phyloP scores from a whole-genome alignment of 1,284 basidiomycete species.

The Vanrija pseudolonga region DNA sequence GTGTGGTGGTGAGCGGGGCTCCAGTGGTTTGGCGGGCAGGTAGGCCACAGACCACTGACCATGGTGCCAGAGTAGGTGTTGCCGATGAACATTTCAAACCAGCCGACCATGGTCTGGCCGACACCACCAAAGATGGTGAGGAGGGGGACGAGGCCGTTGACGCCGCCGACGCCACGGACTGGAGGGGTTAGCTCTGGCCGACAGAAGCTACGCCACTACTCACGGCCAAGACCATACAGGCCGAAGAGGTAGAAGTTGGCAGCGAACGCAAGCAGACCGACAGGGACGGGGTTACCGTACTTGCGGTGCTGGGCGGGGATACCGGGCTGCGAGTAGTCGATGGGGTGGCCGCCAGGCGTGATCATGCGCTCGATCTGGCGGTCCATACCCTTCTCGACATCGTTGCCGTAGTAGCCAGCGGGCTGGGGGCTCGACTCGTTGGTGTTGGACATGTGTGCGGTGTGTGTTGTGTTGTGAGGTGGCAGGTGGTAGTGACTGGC shows the following conservation, averaged over 20 bases:
- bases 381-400: background rate
- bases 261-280: background rate
- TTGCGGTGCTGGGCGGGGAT: constrained; percentile 2
- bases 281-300: constrained; percentile 4
- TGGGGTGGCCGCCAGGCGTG: constrained; percentile 6
- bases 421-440: too few relatives aligned
- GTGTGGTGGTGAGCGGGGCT: too few relatives aligned
- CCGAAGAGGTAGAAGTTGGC: constrained; percentile 4
- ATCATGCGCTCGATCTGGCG: background rate
- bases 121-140: background rate
- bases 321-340: constrained; percentile 2
- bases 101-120: background rate
- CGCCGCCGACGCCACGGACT: background rate
- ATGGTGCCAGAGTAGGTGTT: background rate
- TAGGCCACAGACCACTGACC: too few relatives aligned
- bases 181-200: background rate
- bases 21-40: too few relatives aligned
- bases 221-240: constrained; percentile 10
- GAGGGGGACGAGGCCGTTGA: background rate
- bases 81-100: background rate
- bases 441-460: background rate
- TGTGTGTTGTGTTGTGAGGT: background rate
- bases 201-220: background rate
- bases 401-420: background rate
- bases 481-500: too few relatives aligned